phyloP scores from a whole-genome alignment of 805 yeast genomes.

The Brettanomyces sp. region DNA sequence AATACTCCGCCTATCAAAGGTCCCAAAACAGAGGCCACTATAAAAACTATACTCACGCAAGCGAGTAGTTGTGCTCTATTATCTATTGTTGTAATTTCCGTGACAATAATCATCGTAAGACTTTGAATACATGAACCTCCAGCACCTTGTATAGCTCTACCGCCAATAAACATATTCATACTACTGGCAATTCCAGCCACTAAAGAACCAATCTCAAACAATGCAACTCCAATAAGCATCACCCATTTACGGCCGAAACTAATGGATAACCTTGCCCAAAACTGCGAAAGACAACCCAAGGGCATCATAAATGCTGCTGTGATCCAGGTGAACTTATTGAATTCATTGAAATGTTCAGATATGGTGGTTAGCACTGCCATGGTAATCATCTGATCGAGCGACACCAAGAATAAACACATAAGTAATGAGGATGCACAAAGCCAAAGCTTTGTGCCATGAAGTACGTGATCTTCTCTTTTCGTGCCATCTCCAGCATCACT shows the following conservation, averaged over 20 bases:
- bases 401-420: slow-evolving; percentile 21
- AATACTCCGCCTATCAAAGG: slow-evolving; percentile 64
- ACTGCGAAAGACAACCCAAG: slow-evolving; percentile 40
- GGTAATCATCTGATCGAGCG: slow-evolving; percentile 54
- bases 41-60: slow-evolving; percentile 33
- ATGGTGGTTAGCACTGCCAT: slow-evolving; percentile 41
- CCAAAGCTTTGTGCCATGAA: slow-evolving; percentile 8
- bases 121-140: slow-evolving; percentile 66
- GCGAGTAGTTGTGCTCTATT: slow-evolving; percentile 31
- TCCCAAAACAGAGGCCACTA: slow-evolving; percentile 45
- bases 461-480: slow-evolving; percentile 14
- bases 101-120: slow-evolving; percentile 43
- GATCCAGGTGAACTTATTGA: slow-evolving; percentile 50
- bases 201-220: slow-evolving; percentile 57
- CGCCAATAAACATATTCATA: slow-evolving; percentile 59
- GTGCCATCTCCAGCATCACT: slow-evolving; percentile 22
- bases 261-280: slow-evolving; percentile 51
- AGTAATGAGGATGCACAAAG: slow-evolving; percentile 9
- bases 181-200: slow-evolving; percentile 43
- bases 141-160: slow-evolving; percentile 60
- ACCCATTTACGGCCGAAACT: slow-evolving; percentile 49
- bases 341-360: slow-evolving; percentile 39
- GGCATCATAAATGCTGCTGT: slow-evolving; percentile 46
- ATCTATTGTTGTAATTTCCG: slow-evolving; percentile 42
- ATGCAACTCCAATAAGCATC: slow-evolving; percentile 35